Base-by-base conservation (phyloP, 305 asterid genomes). In the Caryopteris hybrid region DNA sequence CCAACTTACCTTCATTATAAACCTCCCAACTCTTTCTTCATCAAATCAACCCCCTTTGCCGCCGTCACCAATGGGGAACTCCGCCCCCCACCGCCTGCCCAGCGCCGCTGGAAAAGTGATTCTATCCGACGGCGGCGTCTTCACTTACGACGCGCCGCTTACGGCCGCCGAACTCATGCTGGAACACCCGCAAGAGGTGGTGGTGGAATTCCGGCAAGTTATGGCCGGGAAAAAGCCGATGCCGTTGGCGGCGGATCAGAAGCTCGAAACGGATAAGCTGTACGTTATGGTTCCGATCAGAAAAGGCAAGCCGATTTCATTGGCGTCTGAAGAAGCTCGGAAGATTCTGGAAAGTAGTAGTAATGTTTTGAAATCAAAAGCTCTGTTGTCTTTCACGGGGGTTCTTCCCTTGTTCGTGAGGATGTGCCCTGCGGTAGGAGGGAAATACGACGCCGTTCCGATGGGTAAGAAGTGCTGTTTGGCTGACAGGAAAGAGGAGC, bases 131-230 rank as follows among this genome's bases (percentile, higher is more conserved):
- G 97, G 98, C 20, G 69, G 70, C 12, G 75, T 90, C 17, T 81
- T 80, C 55, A 73, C 79, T 63, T 92, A 83, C 66, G 78, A 80
- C 38, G 29, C 62, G 12, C 82, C 95, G 2, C 72, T 90, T 11
- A 92, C 98, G 5, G 98, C 73, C 1, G 98, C 96, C 29, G 97
- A 92, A 62, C 87, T 92, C 65, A 92, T 92, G 96, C 80, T 92
- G 46, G 96, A 92, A 11, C 77, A 92, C 68, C 96, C 96, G 0
- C 92, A 73, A 17, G 84, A 92, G 34, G 81, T 81, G 54, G 97
- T 92, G 53, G 92, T 85, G 5, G 98, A 92, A 29, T 74, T 88
- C 42, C 78, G 74, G 45, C 71, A n/a, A n/a, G n/a, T n/a, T n/a
- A n/a, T n/a, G n/a, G n/a, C 76, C 8, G 83, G 84, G 0, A 71